Percentiles rank a stretch among this genome's conserved stretches.
Conservation (phyloP, 306 rosid species). For the Cyamopsis tetragonoloba region DNA sequence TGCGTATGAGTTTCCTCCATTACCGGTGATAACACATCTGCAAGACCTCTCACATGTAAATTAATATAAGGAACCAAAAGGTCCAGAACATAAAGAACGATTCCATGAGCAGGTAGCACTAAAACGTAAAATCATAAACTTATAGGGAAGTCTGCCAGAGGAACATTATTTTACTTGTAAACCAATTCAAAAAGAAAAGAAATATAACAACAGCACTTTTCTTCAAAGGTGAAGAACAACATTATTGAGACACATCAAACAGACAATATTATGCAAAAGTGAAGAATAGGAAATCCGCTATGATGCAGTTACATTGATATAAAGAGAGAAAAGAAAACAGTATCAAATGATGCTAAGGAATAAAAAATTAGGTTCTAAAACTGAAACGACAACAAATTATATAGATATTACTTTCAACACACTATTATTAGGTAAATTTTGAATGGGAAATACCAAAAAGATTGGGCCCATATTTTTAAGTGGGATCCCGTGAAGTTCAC, state of each 20-base stretch:
- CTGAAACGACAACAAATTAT: not conserved
- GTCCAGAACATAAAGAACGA: not conserved
- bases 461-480: too few relatives aligned
- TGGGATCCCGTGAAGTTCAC: too few relatives aligned
- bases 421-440: not conserved
- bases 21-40: conserved; percentile 93
- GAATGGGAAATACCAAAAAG: not conserved
- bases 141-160: not conserved
- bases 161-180: not conserved
- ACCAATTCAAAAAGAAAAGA: not conserved
- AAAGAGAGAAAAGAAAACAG: not conserved
- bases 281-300: too few relatives aligned
- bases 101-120: not conserved
- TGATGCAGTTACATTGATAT: not conserved
- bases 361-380: not conserved
- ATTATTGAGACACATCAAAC: too few relatives aligned
- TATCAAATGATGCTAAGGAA: not conserved
- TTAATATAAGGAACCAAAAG: not conserved
- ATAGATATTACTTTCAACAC: not conserved
- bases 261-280: too few relatives aligned
- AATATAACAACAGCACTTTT: not conserved
- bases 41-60: conserved; percentile 23
- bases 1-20: conserved; percentile 51
- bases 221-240: too few relatives aligned
- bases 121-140: not conserved